A percentile compares a stretch with the other conserved stretches of the same genome.
Conservation (phyloP, 306 rosid species). For the Trifolium pratense region DNA sequence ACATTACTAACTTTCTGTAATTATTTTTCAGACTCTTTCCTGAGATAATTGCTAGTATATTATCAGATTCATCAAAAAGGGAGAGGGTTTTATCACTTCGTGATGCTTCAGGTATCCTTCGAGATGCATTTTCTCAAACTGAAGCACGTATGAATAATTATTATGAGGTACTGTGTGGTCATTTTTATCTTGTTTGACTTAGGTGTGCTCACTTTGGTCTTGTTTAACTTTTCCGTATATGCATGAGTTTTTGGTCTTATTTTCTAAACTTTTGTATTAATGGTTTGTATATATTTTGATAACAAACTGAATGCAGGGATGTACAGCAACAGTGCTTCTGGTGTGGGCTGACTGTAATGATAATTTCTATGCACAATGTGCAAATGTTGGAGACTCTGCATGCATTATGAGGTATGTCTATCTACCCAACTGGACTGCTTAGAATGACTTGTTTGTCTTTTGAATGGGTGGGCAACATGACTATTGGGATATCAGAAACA, state of each 20-base stretch:
- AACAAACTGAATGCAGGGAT: slow-evolving; percentile 70
- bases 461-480: slow-evolving; percentile 36
- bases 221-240: slow-evolving; percentile 14
- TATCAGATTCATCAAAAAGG: slow-evolving; percentile 75
- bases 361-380: slow-evolving; percentile 87
- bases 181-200: slow-evolving; percentile 29
- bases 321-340: slow-evolving; percentile 96
- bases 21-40: slow-evolving; percentile 77
- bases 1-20: slow-evolving; percentile 36
- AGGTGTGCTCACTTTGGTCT: slow-evolving; percentile 10
- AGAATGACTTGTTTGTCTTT: slow-evolving; percentile 34
- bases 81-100: slow-evolving; percentile 68
- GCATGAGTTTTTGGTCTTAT: slow-evolving; percentile 22
- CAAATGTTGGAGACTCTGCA: slow-evolving; percentile 94
- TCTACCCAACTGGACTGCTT: slow-evolving; percentile 35
- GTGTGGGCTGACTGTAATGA: slow-evolving; percentile 73
- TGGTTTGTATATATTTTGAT: slow-evolving; percentile 33
- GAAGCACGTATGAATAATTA: slow-evolving; percentile 75
- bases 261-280: slow-evolving; percentile 13
- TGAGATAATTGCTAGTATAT: slow-evolving; percentile 64
- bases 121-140: slow-evolving; percentile 86
- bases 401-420: slow-evolving; percentile 78
- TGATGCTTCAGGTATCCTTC: slow-evolving; percentile 93
- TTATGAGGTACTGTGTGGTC: slow-evolving; percentile 72
- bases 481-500: slow-evolving; percentile 24